Base-by-base conservation (phyloP, 306 rosid species). In the Trifolium repens region DNA sequence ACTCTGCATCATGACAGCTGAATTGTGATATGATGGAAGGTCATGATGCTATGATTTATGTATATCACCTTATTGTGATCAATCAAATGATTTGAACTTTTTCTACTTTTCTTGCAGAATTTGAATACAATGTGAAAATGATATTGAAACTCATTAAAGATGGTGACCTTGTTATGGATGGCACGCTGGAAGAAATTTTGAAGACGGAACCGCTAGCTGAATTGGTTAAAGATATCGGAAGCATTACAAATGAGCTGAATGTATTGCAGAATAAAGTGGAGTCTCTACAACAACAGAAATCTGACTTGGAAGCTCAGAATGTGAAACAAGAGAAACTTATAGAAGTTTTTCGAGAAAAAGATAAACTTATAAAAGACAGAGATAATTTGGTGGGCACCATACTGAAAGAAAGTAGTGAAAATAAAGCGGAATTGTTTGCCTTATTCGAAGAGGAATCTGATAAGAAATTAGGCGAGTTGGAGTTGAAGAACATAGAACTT, bases 111-210 rank as follows among this genome's bases (percentile, higher is more conserved):
- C 73, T 9, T 79, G 70, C 89, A 96, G 99, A 84, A 60, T 73
- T 87, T 59, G 98, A 90, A 44, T 90, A 85, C 71, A 92, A 88
- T 74, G 88, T 84, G 37, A 78, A 78, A 57, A 74, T 59, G 87
- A 79, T 94, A 57, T 85, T 90, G 72, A 84, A 87, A 84, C 97
- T 84, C 80, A 81, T 92, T 76, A 86, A 83, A 81, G 89, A 85
- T 43, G 88, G 85, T 67, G 78, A 81, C 64, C 73, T 40, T 70
- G 90, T 83, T 70, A 93, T 81, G 74, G 93, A 85, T 67, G 84
- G 80, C 61, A 71, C 54, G 72, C 73, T 71, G 30, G 71, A 19
- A 35, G 88, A 87, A 47, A 68, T 24, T 82, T 83, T 87, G 42
- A 83, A 87, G 78, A 89, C 78, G 77, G 92, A 85, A 72, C 81